phyloP scores from a whole-genome alignment of 371 early-diverging fungal species.

The Mucor sp. region DNA sequence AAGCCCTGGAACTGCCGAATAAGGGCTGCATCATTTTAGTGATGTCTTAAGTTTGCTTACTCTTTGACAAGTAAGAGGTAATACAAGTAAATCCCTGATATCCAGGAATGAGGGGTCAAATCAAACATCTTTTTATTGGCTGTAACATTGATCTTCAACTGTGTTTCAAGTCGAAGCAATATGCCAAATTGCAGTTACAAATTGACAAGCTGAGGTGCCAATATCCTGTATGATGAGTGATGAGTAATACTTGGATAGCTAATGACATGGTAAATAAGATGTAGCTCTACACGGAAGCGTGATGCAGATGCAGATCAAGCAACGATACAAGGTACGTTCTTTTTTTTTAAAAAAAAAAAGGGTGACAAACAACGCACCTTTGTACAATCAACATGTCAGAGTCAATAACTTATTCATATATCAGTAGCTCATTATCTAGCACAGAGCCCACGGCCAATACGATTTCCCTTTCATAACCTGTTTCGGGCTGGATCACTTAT shows the following conservation, averaged over 20 bases:
- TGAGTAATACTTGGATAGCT: no score
- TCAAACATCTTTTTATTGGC: neutral
- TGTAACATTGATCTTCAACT: neutral
- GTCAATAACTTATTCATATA: no score
- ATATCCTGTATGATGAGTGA: no score
- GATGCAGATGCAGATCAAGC: neutral
- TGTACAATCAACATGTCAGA: neutral
- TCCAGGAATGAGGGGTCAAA: neutral
- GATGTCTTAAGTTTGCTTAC: no score
- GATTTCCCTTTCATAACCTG: neutral
- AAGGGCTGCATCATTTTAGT: no score
- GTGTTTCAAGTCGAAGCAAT: neutral
- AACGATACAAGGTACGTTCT: neutral
- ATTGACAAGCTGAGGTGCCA: neutral
- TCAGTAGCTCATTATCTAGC: no score
- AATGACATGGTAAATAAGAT: no score
- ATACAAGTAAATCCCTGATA: neutral
- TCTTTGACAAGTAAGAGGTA: no score
- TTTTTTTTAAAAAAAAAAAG: no score
- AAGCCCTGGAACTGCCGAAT: no score
- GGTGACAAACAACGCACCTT: no score
- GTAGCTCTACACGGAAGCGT: no score
- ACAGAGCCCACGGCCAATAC: neutral
- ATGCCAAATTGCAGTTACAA: neutral
- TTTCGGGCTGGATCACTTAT: neutral